Evolutionary conservation across 169 alveolate genomes (phyloP), one percentile per base, ranked within the genome.

Genomic region (Plasmodium billcollinsi): DNA sequence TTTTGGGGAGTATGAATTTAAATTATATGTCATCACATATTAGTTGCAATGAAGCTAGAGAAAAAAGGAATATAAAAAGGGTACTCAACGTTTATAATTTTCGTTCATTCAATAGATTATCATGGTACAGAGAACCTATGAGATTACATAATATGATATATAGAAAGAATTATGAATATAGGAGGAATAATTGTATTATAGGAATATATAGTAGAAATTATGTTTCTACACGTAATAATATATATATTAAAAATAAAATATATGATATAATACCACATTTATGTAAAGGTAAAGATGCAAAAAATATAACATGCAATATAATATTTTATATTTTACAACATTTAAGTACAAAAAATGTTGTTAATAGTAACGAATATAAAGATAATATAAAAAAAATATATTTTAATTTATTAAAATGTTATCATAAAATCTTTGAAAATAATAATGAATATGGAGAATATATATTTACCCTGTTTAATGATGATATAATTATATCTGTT

Each of bases 401-500:
- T 52, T 12, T 39, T 52, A n/a, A 18, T 54, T 24, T 85, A 58
- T 43, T 85, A 11, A 85, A 56, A 29, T 56, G 74, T 18, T 85
- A 85, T 54, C 74, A 85, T 21, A 71, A 52, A 14, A 85, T 85
- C 8, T 85, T 71, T 71, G 29, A 70, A 83, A 47, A 49, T 20
- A 39, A 72, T 8, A 61, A 47, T 33, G 45, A 18, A 8, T 26
- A 85, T 71, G 70, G 50, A 5, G 92, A 85, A 59, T 71, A 18
- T 18, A 70, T 85, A 59, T 85, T 85, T 85, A 18, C 24, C 21
- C 43, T 85, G 47, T 85, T 85, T 61, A 85, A 85, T 21, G 75
- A 85, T 9, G 62, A 85, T n/a, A 9, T 71, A 59, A 33, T 85
- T 26, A 58, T 71, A 52, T n/a, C 20, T 20, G 83, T 71, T 85